Evolutionary conservation across 2,329 filamentous ascomycete genomes (phyloP).

Genomic region (Pestalotiopsis fici): DNA sequence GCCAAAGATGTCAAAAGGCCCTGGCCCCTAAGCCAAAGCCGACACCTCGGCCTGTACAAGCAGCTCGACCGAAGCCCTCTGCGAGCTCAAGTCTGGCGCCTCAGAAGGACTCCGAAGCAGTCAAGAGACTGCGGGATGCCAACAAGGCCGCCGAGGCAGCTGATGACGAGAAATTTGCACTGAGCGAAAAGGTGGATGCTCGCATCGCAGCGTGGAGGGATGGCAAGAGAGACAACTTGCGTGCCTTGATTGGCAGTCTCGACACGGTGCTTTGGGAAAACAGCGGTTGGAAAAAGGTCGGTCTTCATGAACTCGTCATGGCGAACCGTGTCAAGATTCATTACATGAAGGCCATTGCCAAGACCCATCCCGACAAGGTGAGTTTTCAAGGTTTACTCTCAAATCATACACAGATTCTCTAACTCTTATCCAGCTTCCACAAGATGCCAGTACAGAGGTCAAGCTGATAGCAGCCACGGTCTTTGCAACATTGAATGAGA

Average conservation of each 20-base stretch:
- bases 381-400: constrained; percentile 24
- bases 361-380: constrained; percentile 99
- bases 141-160: constrained; percentile 83
- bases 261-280: constrained; percentile 90
- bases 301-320: constrained; percentile 89
- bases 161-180: constrained; percentile 90
- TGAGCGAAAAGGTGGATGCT: constrained; percentile 83
- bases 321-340: constrained; percentile 94
- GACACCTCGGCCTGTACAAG: constrained; percentile 44
- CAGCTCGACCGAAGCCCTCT: constrained; percentile 43
- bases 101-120: constrained; percentile 69
- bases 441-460: constrained; percentile 65
- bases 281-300: constrained; percentile 95
- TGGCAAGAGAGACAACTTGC: constrained; percentile 89
- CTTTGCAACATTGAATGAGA: constrained; percentile 70
- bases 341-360: constrained; percentile 99
- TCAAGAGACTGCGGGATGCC: constrained; percentile 77
- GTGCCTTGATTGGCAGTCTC: constrained; percentile 82
- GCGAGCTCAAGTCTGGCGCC: constrained; percentile 40
- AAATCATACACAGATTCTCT: constrained; percentile 7
- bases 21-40: constrained; percentile 67
- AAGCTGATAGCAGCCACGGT: constrained; percentile 66
- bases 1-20: constrained; percentile 87
- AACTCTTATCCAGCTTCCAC: constrained; percentile 51
- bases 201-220: constrained; percentile 80